Evolutionary conservation across 1,284 basidiomycete genomes (phyloP).

Genomic region (Peniophora sp.): DNA sequence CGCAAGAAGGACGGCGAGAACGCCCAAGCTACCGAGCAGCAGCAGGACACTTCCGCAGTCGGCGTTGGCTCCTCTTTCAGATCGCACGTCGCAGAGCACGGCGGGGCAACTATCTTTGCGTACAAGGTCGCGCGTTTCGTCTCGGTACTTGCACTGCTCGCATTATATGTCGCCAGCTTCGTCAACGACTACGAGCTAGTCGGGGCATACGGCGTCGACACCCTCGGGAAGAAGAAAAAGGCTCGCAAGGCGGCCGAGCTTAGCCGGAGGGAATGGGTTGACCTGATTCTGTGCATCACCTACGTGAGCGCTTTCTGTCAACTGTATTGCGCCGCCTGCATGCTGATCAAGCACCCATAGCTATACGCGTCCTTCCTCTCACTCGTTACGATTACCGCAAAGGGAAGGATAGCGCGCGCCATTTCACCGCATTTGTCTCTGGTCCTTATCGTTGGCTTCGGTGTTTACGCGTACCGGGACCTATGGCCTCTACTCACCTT

Average conservation of each 20-base stretch:
- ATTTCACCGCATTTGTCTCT: constrained; percentile 8
- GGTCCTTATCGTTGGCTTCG: constrained; percentile 26
- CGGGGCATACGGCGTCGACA: neutral
- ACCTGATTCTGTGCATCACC: constrained; percentile 16
- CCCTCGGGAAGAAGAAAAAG: constrained; percentile 2
- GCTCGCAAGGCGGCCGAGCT: constrained; percentile 4
- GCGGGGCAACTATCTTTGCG: constrained; percentile 20
- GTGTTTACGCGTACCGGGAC: constrained; percentile 55
- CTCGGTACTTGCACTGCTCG: constrained; percentile 17
- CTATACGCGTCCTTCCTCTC: constrained; percentile 6
- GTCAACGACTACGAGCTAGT: constrained; percentile 5
- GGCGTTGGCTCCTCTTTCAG: constrained; percentile 2
- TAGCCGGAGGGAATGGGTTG: constrained; percentile 12
- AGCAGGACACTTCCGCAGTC: neutral
- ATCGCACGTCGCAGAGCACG: constrained; percentile 14
- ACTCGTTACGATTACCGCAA: constrained; percentile 9
- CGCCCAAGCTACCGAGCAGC: neutral
- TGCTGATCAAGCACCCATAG: constrained; percentile 4
- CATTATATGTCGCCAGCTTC: constrained; percentile 15
- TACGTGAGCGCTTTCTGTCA: constrained; percentile 13
- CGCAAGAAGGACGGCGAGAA: neutral
- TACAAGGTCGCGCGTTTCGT: constrained; percentile 19
- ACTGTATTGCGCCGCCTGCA: constrained; percentile 1
- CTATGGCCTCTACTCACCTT: constrained; percentile 54
- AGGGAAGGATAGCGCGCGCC: neutral